phyloP scores from a whole-genome alignment of 164 flowering plant genomes.

The Hamamelis virginiana region DNA sequence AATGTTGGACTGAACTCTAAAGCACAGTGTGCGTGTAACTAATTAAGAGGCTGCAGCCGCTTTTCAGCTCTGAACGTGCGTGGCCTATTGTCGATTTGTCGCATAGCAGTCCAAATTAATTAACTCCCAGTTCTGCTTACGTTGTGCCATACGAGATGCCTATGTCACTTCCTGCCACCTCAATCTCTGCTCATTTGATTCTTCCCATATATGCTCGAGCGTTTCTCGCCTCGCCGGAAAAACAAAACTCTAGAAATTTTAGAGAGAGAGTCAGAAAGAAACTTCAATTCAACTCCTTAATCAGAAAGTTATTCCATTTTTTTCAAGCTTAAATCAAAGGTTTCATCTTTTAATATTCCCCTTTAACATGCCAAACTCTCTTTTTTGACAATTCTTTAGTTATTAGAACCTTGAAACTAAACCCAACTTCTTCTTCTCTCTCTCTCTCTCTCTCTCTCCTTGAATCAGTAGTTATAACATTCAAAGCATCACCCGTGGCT shows the following conservation, averaged over 20 bases:
- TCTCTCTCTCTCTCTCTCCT: background rate
- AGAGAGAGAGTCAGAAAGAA: too few species aligned
- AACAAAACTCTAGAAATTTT: background rate
- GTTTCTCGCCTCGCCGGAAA: background rate
- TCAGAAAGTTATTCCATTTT: conserved; percentile 13
- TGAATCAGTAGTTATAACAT: background rate
- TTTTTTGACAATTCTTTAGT: conserved; percentile 11
- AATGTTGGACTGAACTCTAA: too few species aligned
- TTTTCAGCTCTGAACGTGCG: too few species aligned
- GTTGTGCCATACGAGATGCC: background rate
- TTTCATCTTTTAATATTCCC: background rate
- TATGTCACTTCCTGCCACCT: background rate
- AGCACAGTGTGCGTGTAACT: too few species aligned
- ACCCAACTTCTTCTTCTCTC: background rate
- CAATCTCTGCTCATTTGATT: too few species aligned
- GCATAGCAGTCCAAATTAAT: too few species aligned
- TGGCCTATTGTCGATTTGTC: too few species aligned
- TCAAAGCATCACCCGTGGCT: conserved; percentile 22
- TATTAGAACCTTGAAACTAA: background rate
- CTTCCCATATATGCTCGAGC: background rate
- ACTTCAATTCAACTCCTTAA: background rate
- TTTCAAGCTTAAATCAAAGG: background rate
- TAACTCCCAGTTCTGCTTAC: too few species aligned
- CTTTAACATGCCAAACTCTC: conserved; percentile 17
- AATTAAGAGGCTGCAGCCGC: too few species aligned